Percentiles rank a stretch among this genome's conserved stretches.
Conservation (phyloP, 371 early-diverging fungal species). For the Catenaria anguillulae region DNA sequence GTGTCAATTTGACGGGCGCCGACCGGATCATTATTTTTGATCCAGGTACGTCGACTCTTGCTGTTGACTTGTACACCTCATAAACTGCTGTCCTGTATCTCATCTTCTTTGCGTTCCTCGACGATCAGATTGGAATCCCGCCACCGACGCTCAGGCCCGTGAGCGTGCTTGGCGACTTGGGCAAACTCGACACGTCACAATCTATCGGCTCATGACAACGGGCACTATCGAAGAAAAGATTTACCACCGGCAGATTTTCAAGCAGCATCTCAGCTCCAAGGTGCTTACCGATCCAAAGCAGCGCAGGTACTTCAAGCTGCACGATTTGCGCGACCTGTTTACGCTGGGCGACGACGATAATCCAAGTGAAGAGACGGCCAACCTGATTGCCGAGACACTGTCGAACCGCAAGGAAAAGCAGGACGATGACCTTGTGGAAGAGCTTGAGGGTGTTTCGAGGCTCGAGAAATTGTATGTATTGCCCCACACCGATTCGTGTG, state of each 20-base stretch:
- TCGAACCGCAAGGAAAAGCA: not conserved
- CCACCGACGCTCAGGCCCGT: constrained; percentile 90
- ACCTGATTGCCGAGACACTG: not conserved
- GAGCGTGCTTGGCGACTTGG: constrained; percentile 96
- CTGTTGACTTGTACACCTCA: constrained; percentile 15
- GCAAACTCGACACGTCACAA: constrained; percentile 73
- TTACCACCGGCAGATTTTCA: constrained; percentile 93
- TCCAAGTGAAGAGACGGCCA: constrained; percentile 42
- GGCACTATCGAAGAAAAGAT: constrained; percentile 98
- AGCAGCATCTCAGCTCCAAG: constrained; percentile 88
- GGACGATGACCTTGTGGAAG: not conserved
- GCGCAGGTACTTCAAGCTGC: constrained; percentile 71
- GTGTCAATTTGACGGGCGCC: constrained; percentile 90
- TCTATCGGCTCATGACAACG: constrained; percentile 93
- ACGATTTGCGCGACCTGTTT: constrained; percentile 71
- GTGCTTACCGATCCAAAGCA: constrained; percentile 87
- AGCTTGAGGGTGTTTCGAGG: not conserved
- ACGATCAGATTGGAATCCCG: constrained; percentile 54
- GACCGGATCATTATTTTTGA: constrained; percentile 92
- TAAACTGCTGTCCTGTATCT: not conserved
- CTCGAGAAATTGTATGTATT: not conserved
- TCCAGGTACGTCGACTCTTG: constrained; percentile 67
- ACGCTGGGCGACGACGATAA: constrained; percentile 40
- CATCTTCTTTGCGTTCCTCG: not conserved
- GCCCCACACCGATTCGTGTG: no score